phyloP scores from a whole-genome alignment of 176 grass and related monocot genomes.

The Carex littledalei region DNA sequence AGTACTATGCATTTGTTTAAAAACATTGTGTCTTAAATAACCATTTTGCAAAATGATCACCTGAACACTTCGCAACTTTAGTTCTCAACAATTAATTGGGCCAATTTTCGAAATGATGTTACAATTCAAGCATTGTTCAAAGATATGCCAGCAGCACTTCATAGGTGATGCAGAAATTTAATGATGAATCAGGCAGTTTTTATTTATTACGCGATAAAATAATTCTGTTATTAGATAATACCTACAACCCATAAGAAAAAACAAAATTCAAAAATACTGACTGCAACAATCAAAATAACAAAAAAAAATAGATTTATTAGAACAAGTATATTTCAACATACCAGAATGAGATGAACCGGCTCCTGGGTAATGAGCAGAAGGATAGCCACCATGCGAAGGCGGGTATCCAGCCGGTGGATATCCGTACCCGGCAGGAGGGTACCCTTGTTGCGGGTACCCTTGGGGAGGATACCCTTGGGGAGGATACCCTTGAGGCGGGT shows the following conservation, averaged over 20 bases:
- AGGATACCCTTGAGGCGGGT: slow-evolving; percentile 33
- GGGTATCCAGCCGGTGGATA: slow-evolving; percentile 35
- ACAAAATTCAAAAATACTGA: not conserved
- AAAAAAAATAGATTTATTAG: not conserved
- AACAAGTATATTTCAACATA: not conserved
- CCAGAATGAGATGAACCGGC: slow-evolving; percentile 12
- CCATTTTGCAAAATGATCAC: not conserved
- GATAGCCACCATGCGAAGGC: slow-evolving; percentile 20
- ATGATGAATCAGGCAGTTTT: not conserved
- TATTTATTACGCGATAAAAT: not conserved
- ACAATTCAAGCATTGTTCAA: not conserved
- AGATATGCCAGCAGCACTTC: not conserved
- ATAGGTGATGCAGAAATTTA: not conserved
- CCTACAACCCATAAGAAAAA: not conserved
- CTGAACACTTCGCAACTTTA: not conserved
- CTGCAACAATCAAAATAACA: not conserved
- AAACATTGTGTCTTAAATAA: not conserved
- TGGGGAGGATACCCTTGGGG: slow-evolving; percentile 35
- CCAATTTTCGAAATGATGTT: not conserved
- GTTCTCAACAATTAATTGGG: not conserved
- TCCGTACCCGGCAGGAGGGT: slow-evolving; percentile 35
- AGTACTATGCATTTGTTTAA: not conserved
- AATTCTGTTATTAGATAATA: not conserved
- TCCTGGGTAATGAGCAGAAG: slow-evolving; percentile 35
- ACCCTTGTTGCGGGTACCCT: slow-evolving; percentile 28